Conservation (phyloP, 768 basidiomycete species). For the Tulasnella sp. region DNA sequence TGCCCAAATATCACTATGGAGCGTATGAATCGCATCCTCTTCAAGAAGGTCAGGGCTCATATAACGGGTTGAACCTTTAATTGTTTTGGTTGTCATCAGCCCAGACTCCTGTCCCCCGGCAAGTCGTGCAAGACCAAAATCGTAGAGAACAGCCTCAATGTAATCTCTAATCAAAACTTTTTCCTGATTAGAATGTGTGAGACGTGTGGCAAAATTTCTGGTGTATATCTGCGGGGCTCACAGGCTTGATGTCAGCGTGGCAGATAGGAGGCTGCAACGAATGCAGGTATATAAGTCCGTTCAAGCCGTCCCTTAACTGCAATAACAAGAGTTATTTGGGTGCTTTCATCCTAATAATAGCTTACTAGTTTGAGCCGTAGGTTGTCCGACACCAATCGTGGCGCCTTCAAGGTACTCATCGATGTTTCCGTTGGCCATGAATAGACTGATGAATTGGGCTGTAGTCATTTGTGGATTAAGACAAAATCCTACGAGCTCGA, state of each 20-base stretch:
- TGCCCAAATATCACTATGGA: background rate
- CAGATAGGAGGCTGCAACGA: background rate
- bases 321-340: too few relatives aligned
- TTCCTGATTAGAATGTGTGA: background rate
- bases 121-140: slow-evolving; percentile 13
- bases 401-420: background rate
- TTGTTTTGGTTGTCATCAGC: background rate
- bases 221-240: background rate
- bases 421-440: background rate
- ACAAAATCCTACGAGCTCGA: background rate
- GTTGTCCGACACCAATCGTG: background rate
- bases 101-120: background rate
- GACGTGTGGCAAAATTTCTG: background rate
- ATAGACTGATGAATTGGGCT: background rate
- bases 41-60: slow-evolving; percentile 1
- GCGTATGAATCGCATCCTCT: background rate
- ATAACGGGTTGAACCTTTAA: slow-evolving; percentile 9
- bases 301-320: background rate
- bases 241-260: background rate
- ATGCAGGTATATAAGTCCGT: background rate
- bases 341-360: too few relatives aligned
- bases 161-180: background rate
- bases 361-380: background rate
- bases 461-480: background rate
- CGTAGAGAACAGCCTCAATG: slow-evolving; percentile 2